phyloP scores from a whole-genome alignment of 257 asterid genomes.

The Echites panduratus region DNA sequence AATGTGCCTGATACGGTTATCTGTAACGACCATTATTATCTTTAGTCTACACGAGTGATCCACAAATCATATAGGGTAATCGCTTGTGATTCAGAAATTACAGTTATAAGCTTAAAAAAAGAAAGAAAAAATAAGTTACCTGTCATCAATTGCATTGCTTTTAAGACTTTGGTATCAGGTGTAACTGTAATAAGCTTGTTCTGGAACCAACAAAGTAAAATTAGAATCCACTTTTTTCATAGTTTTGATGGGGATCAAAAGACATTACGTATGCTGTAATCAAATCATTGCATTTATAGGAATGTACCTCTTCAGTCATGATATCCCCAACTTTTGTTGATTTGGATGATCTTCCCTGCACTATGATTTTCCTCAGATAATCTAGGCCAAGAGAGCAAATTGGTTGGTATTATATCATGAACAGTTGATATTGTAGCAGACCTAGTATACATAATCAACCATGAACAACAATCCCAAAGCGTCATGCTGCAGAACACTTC shows the following conservation, averaged over 20 bases:
- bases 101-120: neutral
- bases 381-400: constrained; percentile 34
- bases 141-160: constrained; percentile 97
- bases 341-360: constrained; percentile 94
- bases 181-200: constrained; percentile 86
- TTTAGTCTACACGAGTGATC: neutral
- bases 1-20: constrained; percentile 92
- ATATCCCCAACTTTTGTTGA: constrained; percentile 95
- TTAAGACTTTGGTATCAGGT: constrained; percentile 76
- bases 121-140: constrained; percentile 30
- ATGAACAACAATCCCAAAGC: neutral
- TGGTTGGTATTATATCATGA: neutral
- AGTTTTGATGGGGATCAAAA: neutral
- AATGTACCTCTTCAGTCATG: constrained; percentile 92
- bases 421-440: neutral
- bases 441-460: neutral
- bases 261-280: neutral
- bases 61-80: neutral
- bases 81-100: neutral
- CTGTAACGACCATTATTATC: constrained; percentile 28
- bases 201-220: constrained; percentile 35
- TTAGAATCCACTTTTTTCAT: neutral
- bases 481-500: neutral
- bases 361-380: constrained; percentile 91
- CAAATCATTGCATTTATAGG: neutral